phyloP scores from a whole-genome alignment of 495 filamentous ascomycete genomes.

The Viridothelium virens region DNA sequence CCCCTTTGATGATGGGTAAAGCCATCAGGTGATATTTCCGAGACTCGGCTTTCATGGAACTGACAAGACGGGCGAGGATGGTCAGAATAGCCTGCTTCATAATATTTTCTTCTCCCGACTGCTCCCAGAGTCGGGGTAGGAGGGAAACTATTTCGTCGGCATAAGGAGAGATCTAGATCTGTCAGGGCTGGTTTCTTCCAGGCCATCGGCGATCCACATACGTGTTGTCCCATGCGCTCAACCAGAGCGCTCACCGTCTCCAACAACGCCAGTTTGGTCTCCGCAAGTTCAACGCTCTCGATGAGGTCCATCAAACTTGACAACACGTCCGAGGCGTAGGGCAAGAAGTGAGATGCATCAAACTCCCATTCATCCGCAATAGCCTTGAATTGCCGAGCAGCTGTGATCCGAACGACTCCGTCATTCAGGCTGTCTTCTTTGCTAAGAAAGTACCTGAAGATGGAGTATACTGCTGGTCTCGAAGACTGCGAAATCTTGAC shows the following conservation, averaged over 20 bases:
- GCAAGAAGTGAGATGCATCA: slow-evolving; percentile 56
- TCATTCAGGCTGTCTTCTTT: slow-evolving; percentile 73
- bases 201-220: slow-evolving; percentile 34
- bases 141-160: slow-evolving; percentile 71
- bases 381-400: slow-evolving; percentile 71
- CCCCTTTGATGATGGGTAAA: slow-evolving; percentile 68
- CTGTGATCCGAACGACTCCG: slow-evolving; percentile 82
- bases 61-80: slow-evolving; percentile 68
- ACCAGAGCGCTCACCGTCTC: slow-evolving; percentile 77
- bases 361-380: slow-evolving; percentile 84
- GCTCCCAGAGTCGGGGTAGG: slow-evolving; percentile 78
- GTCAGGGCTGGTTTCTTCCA: slow-evolving; percentile 12
- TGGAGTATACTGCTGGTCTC: slow-evolving; percentile 69
- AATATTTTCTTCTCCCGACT: slow-evolving; percentile 68
- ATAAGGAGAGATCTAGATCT: slow-evolving; percentile 53
- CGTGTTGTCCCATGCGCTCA: slow-evolving; percentile 64
- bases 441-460: slow-evolving; percentile 82
- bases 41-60: slow-evolving; percentile 68
- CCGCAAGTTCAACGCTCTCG: slow-evolving; percentile 69
- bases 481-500: slow-evolving; percentile 59
- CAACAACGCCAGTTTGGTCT: slow-evolving; percentile 79
- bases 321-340: slow-evolving; percentile 64
- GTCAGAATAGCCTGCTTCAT: slow-evolving; percentile 90
- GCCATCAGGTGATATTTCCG: slow-evolving; percentile 63
- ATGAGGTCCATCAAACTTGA: slow-evolving; percentile 64